Evolutionary conservation across 306 rosid genomes (phyloP), one percentile per base, ranked within the genome.

Genomic region (Medicago lupulina): DNA sequence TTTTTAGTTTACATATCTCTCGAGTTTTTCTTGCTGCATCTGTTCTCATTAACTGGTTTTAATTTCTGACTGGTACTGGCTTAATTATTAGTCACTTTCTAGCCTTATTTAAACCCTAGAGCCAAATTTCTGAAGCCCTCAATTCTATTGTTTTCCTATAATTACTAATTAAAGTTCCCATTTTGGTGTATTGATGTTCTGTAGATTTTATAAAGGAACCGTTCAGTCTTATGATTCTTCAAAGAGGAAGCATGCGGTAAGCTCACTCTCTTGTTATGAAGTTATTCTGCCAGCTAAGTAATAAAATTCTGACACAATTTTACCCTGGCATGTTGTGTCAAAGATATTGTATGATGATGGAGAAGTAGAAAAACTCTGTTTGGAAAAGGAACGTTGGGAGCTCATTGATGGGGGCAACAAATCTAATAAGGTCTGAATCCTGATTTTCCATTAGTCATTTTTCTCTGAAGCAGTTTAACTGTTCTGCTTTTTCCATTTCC

Each of bases 191-290:
- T 67, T 85, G 61, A 75, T 83, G 75, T 74, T 41, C 58, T 79
- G 58, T 88, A 95, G 99, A 84, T 95, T 95, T 80, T 95, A 95
- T 83, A 86, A 76, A 84, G 99, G 99, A 75, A 88, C 88, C 2
- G 83, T 95, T 71, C 88, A 95, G 85, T 90, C 99, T 61, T 81
- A 84, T 76, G 99, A 95, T 43, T 66, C 93, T 31, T 65, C 61
- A 49, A 95, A 90, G 85, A 74, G 85, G 86, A 95, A 95, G 88
- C 99, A 95, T 73, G 93, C 84, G 92, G 99, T 95, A 87, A 77
- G 96, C 70, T 86, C 46, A 57, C 64, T 53, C 23, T 73, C 73
- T 76, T 70, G 40, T 47, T 63, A 71, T 50, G 9, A 71, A 47
- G 40, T 57, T 79, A 60, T 41, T 58, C 67, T 63, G 64, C 60